Evolutionary conservation across 805 yeast genomes (phyloP), one percentile per base, ranked within the genome.

Genomic region (Jamesozyma hellenica): DNA sequence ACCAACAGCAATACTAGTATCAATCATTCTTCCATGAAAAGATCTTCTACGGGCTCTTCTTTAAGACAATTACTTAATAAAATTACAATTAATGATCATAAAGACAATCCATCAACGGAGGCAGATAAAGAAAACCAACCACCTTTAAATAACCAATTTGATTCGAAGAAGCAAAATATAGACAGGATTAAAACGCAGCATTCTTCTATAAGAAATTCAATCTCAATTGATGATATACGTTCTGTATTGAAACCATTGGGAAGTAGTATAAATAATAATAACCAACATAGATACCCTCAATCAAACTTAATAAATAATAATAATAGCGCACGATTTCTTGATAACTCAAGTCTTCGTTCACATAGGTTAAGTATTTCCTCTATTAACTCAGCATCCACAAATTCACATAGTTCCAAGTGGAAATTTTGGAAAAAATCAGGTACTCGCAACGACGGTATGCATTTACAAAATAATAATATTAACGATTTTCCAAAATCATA

Each of bases 361-460:
- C 37, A 42, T 12, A 33, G 35, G 21, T 32, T 53, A 5, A 52
- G 53, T 38, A 47, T 49, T 16, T 44, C 54, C 4, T 50, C 57
- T 2, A 40, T 44, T 17, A 44, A 54, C 7, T 49, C 58, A 12
- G 18, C 56, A 7, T 48, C 58, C 13, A 23, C 35, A 15, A 35
- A 27, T 21, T 42, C 42, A 16, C 16, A 12, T 5, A 17, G 16
- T 19, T 35, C 49, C 8, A 54, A 49, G 36, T 61, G 65, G 65
- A 61, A 56, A 39, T 61, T 61, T 38, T 61, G 65, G 65, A 58
- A 56, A 35, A 53, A 48, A 36, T 36, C 45, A 32, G 44, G 27
- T 37, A 19, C 19, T 28, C 17, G 25, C 15, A 30, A 28, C 26
- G n/a, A 31, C 12, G 13, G 4, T 27, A 21, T 21, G 23, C 5